A percentile compares a stretch with the other conserved stretches of the same genome.
Conservation (phyloP, 2,329 filamentous ascomycete genomes). For the Phialophora macrospora region DNA sequence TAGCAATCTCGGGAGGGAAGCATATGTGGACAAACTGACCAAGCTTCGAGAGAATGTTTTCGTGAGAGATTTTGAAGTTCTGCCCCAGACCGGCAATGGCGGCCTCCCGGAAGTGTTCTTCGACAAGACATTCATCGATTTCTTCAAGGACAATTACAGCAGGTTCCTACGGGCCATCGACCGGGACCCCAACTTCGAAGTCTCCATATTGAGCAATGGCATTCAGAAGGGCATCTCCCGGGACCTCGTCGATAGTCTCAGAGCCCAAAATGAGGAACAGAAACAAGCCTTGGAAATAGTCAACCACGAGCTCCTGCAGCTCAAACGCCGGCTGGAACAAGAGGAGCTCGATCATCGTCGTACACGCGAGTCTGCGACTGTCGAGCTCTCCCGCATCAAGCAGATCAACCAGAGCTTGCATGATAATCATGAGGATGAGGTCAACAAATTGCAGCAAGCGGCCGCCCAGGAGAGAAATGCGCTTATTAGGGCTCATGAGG, state of each 20-base stretch:
- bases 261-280: constrained; percentile 76
- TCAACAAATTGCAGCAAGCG: constrained; percentile 56
- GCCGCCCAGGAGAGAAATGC: constrained; percentile 37
- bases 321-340: constrained; percentile 66
- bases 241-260: constrained; percentile 84
- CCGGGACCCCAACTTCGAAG: constrained; percentile 84
- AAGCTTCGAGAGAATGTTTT: constrained; percentile 77
- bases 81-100: constrained; percentile 65
- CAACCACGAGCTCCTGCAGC: constrained; percentile 60
- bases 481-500: constrained; percentile 33
- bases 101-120: constrained; percentile 81
- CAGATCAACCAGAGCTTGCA: constrained; percentile 73
- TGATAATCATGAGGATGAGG: constrained; percentile 69
- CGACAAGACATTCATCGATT: constrained; percentile 84
- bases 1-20: constrained; percentile 79
- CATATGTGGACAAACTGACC: constrained; percentile 80
- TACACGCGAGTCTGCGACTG: constrained; percentile 62
- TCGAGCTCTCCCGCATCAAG: constrained; percentile 64
- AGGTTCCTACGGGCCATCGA: constrained; percentile 84
- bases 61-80: constrained; percentile 87
- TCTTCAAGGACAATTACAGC: constrained; percentile 94
- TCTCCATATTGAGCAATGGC: constrained; percentile 77
- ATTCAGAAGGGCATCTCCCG: constrained; percentile 90
- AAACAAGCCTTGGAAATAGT: constrained; percentile 63
- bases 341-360: constrained; percentile 74